Base-by-base conservation (phyloP, 345 rosid species). In the Raphanus raphanistrum region DNA sequence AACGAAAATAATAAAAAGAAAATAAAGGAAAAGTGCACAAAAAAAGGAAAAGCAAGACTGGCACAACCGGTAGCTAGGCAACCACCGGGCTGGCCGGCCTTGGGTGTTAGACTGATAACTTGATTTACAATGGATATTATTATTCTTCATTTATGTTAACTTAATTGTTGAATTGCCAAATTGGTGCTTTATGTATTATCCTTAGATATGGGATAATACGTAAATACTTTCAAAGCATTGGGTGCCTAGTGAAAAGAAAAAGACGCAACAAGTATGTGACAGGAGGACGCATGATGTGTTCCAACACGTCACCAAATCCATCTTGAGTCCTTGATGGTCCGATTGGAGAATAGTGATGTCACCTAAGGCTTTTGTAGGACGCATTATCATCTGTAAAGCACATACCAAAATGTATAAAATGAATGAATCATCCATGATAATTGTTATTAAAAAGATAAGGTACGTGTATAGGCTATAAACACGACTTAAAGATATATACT, bases 271-370 rank as follows among this genome's bases (percentile, higher is more conserved):
- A 64, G 59, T 57, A 48, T 36, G 72, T 71, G 76, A 71, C 66
- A 55, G 59, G 67, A 66, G 77, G 76, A 71, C 29, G 32, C 33
- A 72, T 78, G 77, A 66, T 59, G 73, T 78, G 74, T 73, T 72
- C 15, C 52, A 67, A 61, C 70, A 73, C 78, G 74, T 79, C 82
- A 73, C 66, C 78, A 67, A 68, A 73, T 73, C 59, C 5, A 62
- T 27, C 43, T 4, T 45, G 6, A 57, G 55, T 72, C 73, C 72
- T 72, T 72, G 52, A 45, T 45, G 15, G 52, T 45, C 52, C 15
- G 52, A 45, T 45, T 16, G 6, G 52, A 45, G 15, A 38, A 38
- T 38, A 10, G 45, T 38, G 45, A 38, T 38, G 43, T 38, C 45
- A 38, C 45, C 45, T 2, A 38, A 9, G 45, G 45, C 45, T 38